Percentiles rank a stretch among this genome's conserved stretches.
These are phyloP conservation scores for Penicillium canariense DNA, from an alignment of 495 filamentous ascomycete species.

Conservation along the genomic window DNA sequence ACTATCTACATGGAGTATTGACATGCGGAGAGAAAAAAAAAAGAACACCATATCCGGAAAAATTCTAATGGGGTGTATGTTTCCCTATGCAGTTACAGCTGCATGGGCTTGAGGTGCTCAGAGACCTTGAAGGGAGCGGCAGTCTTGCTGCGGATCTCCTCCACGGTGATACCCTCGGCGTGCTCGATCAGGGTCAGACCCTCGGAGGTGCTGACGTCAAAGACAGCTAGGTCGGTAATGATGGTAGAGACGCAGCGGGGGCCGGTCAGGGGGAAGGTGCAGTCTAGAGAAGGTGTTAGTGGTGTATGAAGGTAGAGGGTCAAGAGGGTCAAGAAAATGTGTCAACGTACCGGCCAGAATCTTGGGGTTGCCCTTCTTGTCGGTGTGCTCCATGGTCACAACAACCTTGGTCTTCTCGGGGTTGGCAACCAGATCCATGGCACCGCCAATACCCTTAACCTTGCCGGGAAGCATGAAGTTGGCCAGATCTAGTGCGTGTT, in stretches of 20 bases:
- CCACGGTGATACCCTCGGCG: conserved; percentile 76
- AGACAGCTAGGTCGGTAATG: conserved; percentile 86
- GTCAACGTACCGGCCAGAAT: conserved; percentile 51
- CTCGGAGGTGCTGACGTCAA: conserved; percentile 75
- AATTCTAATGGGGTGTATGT: conserved; percentile 13
- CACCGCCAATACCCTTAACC: conserved; percentile 89
- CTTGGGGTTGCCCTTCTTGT: conserved; percentile 87
- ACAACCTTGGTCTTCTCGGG: conserved; percentile 82
- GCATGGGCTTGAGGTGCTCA: conserved; percentile 71
- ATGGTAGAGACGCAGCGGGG: conserved; percentile 79
- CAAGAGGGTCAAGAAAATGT: background rate
- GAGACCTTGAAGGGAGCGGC: conserved; percentile 79
- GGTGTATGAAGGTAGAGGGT: conserved; percentile 15
- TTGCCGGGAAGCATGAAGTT: conserved; percentile 80
- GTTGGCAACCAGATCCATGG: conserved; percentile 89
- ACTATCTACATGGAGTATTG: conserved; percentile 1
- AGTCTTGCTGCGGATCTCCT: conserved; percentile 84
- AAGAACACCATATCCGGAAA: conserved; percentile 8
- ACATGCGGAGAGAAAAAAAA: conserved; percentile 2
- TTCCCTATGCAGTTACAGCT: conserved; percentile 2
- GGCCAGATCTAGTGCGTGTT: conserved; percentile 30
- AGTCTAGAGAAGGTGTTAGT: conserved; percentile 46
- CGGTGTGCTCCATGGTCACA: conserved; percentile 85
- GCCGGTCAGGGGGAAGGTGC: conserved; percentile 83
- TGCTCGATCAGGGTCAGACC: conserved; percentile 79